These are phyloP conservation scores for Cladophialophora immunda DNA, from an alignment of 2,329 filamentous ascomycete species.

Conservation along the genomic window DNA sequence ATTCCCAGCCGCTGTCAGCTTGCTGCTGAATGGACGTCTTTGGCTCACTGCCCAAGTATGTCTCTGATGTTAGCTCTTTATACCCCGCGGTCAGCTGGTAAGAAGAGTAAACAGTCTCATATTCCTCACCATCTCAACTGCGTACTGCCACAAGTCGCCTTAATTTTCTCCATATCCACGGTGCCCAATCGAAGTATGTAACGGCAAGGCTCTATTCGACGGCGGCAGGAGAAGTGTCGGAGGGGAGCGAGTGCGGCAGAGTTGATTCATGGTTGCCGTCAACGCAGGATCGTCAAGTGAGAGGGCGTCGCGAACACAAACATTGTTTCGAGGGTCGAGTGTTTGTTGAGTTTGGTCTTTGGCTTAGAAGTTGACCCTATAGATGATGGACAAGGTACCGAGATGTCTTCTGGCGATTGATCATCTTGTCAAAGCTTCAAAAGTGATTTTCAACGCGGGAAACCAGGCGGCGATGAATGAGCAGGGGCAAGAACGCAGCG, in stretches of 20 bases:
- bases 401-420: background rate
- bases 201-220: background rate
- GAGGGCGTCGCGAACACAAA: background rate
- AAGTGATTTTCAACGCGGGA: background rate
- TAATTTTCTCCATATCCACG: background rate
- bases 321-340: no score
- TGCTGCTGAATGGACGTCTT: background rate
- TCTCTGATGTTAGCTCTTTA: background rate
- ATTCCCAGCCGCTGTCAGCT: background rate
- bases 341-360: no score
- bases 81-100: background rate
- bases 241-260: background rate
- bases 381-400: background rate
- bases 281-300: background rate
- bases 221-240: background rate
- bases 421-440: background rate
- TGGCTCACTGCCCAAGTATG: background rate
- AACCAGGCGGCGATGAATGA: background rate
- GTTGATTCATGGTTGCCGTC: background rate
- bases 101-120: background rate
- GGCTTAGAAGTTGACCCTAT: no score
- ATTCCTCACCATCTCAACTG: background rate
- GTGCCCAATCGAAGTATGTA: background rate
- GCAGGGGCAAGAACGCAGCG: background rate
- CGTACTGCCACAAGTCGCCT: background rate